A percentile compares a stretch with the other conserved stretches of the same genome.
phyloP scores from a whole-genome alignment of 495 filamentous ascomycete genomes.

The Penicillium psychrofluorescens region DNA sequence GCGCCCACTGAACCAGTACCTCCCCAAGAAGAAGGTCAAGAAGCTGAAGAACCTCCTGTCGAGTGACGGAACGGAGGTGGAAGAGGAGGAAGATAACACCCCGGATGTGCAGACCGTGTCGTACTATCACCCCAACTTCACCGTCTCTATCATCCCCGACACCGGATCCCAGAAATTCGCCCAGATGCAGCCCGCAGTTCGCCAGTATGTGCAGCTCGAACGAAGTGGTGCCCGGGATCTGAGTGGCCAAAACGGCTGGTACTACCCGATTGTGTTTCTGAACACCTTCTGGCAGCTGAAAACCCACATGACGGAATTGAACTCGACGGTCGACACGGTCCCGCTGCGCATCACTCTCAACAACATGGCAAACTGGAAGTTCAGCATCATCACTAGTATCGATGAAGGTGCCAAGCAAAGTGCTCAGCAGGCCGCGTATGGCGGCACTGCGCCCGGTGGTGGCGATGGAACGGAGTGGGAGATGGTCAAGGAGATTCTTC shows the following conservation, averaged over 20 bases:
- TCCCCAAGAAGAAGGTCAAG: constrained; percentile 80
- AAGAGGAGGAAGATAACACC: constrained; percentile 45
- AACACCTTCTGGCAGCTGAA: constrained; percentile 98
- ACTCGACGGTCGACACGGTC: constrained; percentile 78
- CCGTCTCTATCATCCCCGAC: constrained; percentile 79
- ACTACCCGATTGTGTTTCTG: constrained; percentile 84
- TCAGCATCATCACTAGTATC: constrained; percentile 71
- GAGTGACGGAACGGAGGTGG: constrained; percentile 43
- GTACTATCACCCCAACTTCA: constrained; percentile 95
- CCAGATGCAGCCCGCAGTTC: constrained; percentile 64
- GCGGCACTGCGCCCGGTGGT: constrained; percentile 54
- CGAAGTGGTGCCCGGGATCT: constrained; percentile 64
- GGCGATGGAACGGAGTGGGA: constrained; percentile 83
- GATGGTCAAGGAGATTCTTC: constrained; percentile 86
- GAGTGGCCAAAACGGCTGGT: constrained; percentile 88
- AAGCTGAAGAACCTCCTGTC: constrained; percentile 88
- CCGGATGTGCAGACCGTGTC: constrained; percentile 58
- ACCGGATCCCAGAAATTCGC: constrained; percentile 58
- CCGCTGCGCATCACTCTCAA: constrained; percentile 80
- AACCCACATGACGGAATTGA: constrained; percentile 84
- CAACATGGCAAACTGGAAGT: constrained; percentile 86
- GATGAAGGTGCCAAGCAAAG: constrained; percentile 82
- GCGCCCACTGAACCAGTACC: constrained; percentile 79
- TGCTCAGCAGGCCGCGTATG: constrained; percentile 60
- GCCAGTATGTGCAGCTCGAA: constrained; percentile 74